Conservation (phyloP, 768 basidiomycete genomes). For the Cyclocybe cylindracea region DNA sequence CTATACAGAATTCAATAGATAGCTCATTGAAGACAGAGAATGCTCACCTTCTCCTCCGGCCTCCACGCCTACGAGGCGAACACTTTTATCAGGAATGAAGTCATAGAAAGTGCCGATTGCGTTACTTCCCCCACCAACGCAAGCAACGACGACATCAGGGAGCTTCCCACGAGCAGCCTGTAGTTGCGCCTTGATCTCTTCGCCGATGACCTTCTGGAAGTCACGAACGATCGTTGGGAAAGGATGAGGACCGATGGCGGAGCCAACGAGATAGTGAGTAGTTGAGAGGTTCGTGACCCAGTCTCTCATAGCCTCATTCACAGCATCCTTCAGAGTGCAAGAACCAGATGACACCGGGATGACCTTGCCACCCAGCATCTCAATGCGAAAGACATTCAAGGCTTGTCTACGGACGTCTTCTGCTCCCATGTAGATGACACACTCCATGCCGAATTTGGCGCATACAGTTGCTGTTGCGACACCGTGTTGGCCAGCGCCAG, state of each 20-base stretch:
- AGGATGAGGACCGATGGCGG: slow-evolving; percentile 96
- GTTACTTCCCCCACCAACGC: slow-evolving; percentile 97
- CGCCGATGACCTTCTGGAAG: slow-evolving; percentile 93
- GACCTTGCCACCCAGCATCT: slow-evolving; percentile 96
- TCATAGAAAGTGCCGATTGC: slow-evolving; percentile 98
- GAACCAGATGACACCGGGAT: slow-evolving; percentile 93
- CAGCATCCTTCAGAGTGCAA: slow-evolving; percentile 94
- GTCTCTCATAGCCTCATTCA: slow-evolving; percentile 97
- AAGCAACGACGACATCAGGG: slow-evolving; percentile 93
- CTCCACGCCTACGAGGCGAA: slow-evolving; percentile 91
- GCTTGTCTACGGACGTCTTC: slow-evolving; percentile 97
- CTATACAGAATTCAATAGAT: slow-evolving; percentile 34
- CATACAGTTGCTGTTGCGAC: slow-evolving; percentile 99
- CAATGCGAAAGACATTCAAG: slow-evolving; percentile 96
- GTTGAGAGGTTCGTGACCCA: slow-evolving; percentile 96
- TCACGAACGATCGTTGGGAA: slow-evolving; percentile 99
- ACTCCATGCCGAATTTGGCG: slow-evolving; percentile 94
- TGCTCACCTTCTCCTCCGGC: slow-evolving; percentile 91
- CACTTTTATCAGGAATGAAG: slow-evolving; percentile 86
- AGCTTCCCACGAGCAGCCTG: slow-evolving; percentile 74
- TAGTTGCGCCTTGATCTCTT: slow-evolving; percentile 92
- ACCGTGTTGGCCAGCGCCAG: slow-evolving; percentile 98
- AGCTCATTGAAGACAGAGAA: slow-evolving; percentile 3
- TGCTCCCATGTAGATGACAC: slow-evolving; percentile 96
- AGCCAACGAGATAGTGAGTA: slow-evolving; percentile 97